Evolutionary conservation across 1,284 basidiomycete species (phyloP).

Genomic region (Gastroboletus turbinatus): DNA sequence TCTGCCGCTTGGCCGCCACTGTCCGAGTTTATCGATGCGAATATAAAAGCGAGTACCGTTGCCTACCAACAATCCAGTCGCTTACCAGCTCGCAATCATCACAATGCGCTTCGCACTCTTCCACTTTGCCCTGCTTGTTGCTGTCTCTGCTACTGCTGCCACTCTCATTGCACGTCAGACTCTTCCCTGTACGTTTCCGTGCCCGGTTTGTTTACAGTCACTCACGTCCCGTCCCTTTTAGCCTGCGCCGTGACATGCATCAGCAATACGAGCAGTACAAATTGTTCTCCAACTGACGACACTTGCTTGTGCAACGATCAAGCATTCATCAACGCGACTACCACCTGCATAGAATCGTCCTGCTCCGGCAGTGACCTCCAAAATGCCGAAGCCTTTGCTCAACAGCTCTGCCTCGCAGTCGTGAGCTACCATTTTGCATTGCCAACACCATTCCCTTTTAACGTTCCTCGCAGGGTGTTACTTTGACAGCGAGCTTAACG

Average conservation of each 20-base stretch:
- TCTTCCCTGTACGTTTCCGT: constrained; percentile 39
- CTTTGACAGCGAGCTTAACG: constrained; percentile 34
- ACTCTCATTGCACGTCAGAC: constrained; percentile 37
- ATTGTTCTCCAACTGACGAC: constrained; percentile 45
- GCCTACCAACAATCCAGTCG: not conserved
- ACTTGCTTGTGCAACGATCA: constrained; percentile 51
- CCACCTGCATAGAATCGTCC: constrained; percentile 43
- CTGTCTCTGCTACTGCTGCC: constrained; percentile 40
- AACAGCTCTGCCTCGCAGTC: constrained; percentile 46
- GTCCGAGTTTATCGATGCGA: not conserved
- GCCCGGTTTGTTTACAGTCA: not conserved
- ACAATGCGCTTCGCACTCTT: constrained; percentile 55
- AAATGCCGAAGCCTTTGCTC: constrained; percentile 45
- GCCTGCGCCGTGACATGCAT: constrained; percentile 53
- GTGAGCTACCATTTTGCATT: constrained; percentile 37
- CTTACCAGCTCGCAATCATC: constrained; percentile 9
- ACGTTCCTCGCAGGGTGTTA: constrained; percentile 45
- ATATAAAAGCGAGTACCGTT: not conserved
- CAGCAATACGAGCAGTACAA: constrained; percentile 38
- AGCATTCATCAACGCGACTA: constrained; percentile 46
- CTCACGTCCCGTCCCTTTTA: constrained; percentile 20
- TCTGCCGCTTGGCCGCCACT: not conserved
- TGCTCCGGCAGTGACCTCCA: constrained; percentile 50
- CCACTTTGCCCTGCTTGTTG: constrained; percentile 42
- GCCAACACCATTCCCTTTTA: not conserved